Base-by-base conservation (phyloP, 2,329 filamentous ascomycete genomes). In the Cladobotryum protrusum region DNA sequence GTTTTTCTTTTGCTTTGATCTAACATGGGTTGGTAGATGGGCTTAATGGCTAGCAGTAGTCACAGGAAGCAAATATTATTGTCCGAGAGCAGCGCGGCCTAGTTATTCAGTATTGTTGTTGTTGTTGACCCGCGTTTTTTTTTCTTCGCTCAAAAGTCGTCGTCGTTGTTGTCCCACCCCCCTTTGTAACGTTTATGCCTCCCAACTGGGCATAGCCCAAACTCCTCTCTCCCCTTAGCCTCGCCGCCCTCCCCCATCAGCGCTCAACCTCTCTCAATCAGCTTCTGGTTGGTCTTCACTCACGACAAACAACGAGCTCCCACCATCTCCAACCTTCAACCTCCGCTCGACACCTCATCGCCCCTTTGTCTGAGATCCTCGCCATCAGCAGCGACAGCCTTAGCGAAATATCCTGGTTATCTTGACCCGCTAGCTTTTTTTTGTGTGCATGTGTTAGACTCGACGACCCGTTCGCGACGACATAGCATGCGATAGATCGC, bases 231-330 rank as follows among this genome's bases (percentile, higher is more conserved):
- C 24, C 24, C 43, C 40, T 50, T 46, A 54, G 52, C 49, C 45
- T 47, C 46, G 47, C 46, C 24, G 48, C 49, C 52, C 49, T 47
- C 43, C 34, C 43, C 47, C 42, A 49, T 47, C 48, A 41, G 48
- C 50, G 55, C 56, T 57, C 61, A 62, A 59, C 57, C 59, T 60
- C 57, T 60, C 58, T 58, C 61, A 49, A 53, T 50, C 60, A 56
- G 57, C 56, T 56, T 56, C 4, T 29, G 6, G 24, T 29, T 29
- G 11, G 36, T 14, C 36, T 39, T 18, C 17, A 39, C 35, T 17
- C 15, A 37, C 35, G 14, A 37, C 35, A n/a, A 5, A 42, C 43
- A 17, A 47, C 50, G 33, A 51, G 34, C 47, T 35, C 41, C 39
- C 11, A 17, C 48, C 19, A n/a, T 49, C 45, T 49, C 56, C 57